phyloP scores from a whole-genome alignment of 345 rosid species.

The Pistacia atlantica region DNA sequence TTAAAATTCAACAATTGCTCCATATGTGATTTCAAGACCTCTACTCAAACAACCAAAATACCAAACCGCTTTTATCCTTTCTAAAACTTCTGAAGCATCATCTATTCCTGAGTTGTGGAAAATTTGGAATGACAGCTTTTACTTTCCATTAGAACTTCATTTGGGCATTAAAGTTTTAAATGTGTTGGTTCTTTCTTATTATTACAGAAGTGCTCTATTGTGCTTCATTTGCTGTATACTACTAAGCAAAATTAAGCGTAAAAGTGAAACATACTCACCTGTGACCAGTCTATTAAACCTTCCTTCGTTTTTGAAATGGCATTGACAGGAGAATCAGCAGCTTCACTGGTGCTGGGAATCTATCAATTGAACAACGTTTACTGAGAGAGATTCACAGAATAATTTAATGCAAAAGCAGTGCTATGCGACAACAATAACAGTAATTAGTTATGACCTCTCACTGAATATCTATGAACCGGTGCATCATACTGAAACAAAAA shows the following conservation, averaged over 20 bases:
- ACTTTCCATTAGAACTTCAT: too few species aligned
- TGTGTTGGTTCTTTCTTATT: not conserved
- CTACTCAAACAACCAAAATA: too few species aligned
- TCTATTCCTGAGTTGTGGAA: too few species aligned
- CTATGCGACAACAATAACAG: not conserved
- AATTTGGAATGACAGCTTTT: too few species aligned
- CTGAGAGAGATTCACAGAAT: not conserved
- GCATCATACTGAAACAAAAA: not conserved
- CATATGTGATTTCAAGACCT: too few species aligned
- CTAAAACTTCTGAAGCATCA: too few species aligned
- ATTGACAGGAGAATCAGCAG: slow-evolving; percentile 46
- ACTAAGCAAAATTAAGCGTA: not conserved
- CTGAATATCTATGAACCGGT: not conserved
- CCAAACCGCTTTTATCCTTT: too few species aligned
- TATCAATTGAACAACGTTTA: slow-evolving; percentile 28
- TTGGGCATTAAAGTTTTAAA: not conserved
- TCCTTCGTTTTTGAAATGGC: slow-evolving; percentile 78
- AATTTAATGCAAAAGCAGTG: not conserved
- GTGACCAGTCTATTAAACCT: slow-evolving; percentile 91
- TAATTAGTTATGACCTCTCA: not conserved
- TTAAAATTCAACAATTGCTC: too few species aligned
- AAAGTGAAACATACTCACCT: slow-evolving; percentile 45
- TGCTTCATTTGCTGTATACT: not conserved
- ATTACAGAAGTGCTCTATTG: not conserved
- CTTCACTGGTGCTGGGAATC: slow-evolving; percentile 85